These are phyloP conservation scores for Candida maesae DNA, from an alignment of 805 yeast genomes.

Conservation along the genomic window DNA sequence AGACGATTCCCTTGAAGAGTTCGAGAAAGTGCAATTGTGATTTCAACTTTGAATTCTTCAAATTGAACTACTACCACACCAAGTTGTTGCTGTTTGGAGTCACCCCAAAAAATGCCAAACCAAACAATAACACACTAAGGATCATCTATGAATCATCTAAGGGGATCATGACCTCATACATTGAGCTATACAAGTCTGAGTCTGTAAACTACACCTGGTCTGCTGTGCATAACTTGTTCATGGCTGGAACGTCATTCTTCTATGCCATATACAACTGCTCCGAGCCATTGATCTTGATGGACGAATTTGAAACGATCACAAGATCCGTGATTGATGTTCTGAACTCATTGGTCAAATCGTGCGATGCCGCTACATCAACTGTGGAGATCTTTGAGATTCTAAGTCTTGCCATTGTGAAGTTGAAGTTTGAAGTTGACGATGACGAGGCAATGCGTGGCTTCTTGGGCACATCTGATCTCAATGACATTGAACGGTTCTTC, in stretches of 20 bases:
- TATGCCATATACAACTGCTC: constrained; percentile 71
- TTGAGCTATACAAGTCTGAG: constrained; percentile 50
- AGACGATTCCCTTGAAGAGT: constrained; percentile 49
- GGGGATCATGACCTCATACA: constrained; percentile 62
- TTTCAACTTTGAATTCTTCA: constrained; percentile 67
- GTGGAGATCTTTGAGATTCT: constrained; percentile 67
- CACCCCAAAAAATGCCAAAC: constrained; percentile 61
- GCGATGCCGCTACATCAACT: constrained; percentile 77
- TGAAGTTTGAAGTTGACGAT: constrained; percentile 37
- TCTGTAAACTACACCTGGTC: constrained; percentile 88
- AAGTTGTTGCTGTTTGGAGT: constrained; percentile 70
- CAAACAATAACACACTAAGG: constrained; percentile 49
- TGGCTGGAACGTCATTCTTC: constrained; percentile 84
- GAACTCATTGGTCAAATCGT: constrained; percentile 56
- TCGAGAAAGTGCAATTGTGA: constrained; percentile 63
- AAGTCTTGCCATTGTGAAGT: constrained; percentile 63
- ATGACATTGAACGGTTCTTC: constrained; percentile 26
- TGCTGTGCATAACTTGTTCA: constrained; percentile 81
- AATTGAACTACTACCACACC: constrained; percentile 74
- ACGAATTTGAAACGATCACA: constrained; percentile 46
- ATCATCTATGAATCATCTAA: constrained; percentile 61
- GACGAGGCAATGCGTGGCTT: background rate
- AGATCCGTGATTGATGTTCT: constrained; percentile 53
- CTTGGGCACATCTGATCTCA: constrained; percentile 14
- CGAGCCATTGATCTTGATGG: constrained; percentile 43